A percentile compares a stretch with the other conserved stretches of the same genome.
Conservation (phyloP, 164 flowering plant species). For the Nelumbo lutea region DNA sequence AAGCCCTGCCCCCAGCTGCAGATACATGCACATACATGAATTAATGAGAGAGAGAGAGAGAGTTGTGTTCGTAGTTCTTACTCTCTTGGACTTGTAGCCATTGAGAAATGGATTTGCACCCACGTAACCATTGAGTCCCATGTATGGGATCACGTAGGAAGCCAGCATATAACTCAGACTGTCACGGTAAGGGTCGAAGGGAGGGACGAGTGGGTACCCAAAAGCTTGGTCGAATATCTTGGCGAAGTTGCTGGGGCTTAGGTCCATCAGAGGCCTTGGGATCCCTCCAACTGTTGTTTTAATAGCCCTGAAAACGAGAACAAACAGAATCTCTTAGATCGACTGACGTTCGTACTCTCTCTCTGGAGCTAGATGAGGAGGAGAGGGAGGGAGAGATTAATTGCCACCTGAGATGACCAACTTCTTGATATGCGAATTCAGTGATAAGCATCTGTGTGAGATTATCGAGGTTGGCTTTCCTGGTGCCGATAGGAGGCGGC, state of each 20-base stretch:
- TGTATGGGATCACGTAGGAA: slow-evolving; percentile 53
- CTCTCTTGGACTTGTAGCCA: slow-evolving; percentile 28
- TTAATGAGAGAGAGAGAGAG: neutral
- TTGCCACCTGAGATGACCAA: slow-evolving; percentile 48
- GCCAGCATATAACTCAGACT: slow-evolving; percentile 48
- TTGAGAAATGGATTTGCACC: slow-evolving; percentile 46
- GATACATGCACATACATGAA: neutral
- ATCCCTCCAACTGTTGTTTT: slow-evolving; percentile 39
- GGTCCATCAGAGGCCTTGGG: slow-evolving; percentile 54
- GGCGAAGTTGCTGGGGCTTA: slow-evolving; percentile 39
- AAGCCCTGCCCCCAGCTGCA: slow-evolving; percentile 52
- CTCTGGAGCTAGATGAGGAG: neutral
- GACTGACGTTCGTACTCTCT: neutral
- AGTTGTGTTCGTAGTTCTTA: slow-evolving; percentile 10
- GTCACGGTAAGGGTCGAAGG: slow-evolving; percentile 58
- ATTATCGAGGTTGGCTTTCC: slow-evolving; percentile 37
- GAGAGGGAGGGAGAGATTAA: neutral
- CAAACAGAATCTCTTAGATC: neutral
- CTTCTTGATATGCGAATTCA: slow-evolving; percentile 43
- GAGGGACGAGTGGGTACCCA: slow-evolving; percentile 41
- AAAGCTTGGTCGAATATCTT: slow-evolving; percentile 36
- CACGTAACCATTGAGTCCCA: slow-evolving; percentile 64
- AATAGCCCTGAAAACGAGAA: slow-evolving; percentile 36
- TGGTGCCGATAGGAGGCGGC: slow-evolving; percentile 42
- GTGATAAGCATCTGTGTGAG: slow-evolving; percentile 22